A percentile compares a stretch with the other conserved stretches of the same genome.
phyloP scores from a whole-genome alignment of 2,329 filamentous ascomycete genomes.

The Ceratocystis diversiconidia region DNA sequence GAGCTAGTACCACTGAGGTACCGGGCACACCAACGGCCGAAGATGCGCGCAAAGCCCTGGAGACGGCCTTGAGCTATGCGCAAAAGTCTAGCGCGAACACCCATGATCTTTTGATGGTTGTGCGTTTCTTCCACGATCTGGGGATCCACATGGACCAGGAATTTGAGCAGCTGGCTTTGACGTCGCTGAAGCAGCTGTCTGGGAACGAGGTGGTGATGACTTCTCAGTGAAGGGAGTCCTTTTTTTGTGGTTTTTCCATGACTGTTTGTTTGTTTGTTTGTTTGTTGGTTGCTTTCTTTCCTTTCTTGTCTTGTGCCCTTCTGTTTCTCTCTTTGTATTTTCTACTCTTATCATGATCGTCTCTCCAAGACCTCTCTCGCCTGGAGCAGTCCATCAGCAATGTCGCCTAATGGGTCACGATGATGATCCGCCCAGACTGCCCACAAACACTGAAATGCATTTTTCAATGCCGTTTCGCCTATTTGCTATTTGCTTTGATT shows the following conservation, averaged over 20 bases:
- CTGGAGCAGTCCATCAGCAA: constrained; percentile 5
- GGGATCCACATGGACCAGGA: constrained; percentile 12
- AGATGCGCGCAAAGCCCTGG: constrained; percentile 18
- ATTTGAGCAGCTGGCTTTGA: background rate
- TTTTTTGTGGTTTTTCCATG: background rate
- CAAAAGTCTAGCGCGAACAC: constrained; percentile 15
- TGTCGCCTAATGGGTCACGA: background rate
- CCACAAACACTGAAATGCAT: background rate
- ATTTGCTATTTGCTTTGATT: background rate
- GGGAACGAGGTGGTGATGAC: background rate
- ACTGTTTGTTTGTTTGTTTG: background rate
- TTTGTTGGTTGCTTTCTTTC: background rate
- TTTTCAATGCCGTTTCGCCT: background rate
- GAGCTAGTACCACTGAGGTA: too few species aligned
- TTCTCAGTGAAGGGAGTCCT: background rate
- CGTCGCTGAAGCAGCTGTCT: background rate
- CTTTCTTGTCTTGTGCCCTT: background rate
- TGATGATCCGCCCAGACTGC: background rate
- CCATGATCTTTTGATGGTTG: constrained; percentile 15
- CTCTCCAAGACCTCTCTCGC: constrained; percentile 6
- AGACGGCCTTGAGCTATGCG: constrained; percentile 17
- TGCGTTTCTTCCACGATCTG: constrained; percentile 18
- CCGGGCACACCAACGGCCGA: constrained; percentile 13
- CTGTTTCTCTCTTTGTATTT: background rate
- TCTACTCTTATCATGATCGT: constrained; percentile 15